Evolutionary conservation across 2,329 filamentous ascomycete genomes (phyloP).

Genomic region (Arthrinium phaeospermum): DNA sequence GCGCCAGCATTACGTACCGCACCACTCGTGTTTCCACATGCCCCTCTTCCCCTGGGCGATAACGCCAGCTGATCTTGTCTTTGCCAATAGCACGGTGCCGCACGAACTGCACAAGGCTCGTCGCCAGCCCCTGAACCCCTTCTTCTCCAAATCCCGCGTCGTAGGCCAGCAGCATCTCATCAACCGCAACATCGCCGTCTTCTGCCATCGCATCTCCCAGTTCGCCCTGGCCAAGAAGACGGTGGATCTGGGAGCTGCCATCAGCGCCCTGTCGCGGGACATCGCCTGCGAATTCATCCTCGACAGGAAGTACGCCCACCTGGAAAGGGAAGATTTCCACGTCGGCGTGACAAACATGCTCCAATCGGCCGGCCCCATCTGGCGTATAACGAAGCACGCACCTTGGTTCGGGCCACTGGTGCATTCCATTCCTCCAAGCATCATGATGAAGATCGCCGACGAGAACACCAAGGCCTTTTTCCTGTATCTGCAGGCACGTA

Average conservation of each 20-base stretch:
- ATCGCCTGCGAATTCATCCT: neutral
- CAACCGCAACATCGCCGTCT: constrained; percentile 24
- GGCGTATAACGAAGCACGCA: neutral
- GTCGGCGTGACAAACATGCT: neutral
- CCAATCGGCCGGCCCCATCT: neutral
- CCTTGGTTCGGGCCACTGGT: neutral
- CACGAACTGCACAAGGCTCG: constrained; percentile 43
- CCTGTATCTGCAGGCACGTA: neutral
- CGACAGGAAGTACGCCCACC: neutral
- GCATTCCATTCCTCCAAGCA: neutral
- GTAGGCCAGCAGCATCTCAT: constrained; percentile 26
- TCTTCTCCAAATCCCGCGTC: constrained; percentile 41
- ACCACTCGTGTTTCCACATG: neutral
- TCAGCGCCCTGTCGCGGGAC: neutral
- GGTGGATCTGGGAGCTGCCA: neutral
- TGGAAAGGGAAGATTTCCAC: neutral
- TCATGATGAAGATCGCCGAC: neutral
- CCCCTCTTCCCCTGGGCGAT: neutral
- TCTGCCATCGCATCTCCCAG: constrained; percentile 8
- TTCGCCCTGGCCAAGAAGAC: neutral
- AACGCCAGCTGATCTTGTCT: neutral
- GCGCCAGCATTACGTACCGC: neutral
- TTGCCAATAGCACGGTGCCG: constrained; percentile 26
- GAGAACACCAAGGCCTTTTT: neutral
- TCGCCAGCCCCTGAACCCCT: constrained; percentile 37